These are phyloP conservation scores for Fusarium mexicanum DNA, from an alignment of 2,329 filamentous ascomycete species.

Conservation along the genomic window DNA sequence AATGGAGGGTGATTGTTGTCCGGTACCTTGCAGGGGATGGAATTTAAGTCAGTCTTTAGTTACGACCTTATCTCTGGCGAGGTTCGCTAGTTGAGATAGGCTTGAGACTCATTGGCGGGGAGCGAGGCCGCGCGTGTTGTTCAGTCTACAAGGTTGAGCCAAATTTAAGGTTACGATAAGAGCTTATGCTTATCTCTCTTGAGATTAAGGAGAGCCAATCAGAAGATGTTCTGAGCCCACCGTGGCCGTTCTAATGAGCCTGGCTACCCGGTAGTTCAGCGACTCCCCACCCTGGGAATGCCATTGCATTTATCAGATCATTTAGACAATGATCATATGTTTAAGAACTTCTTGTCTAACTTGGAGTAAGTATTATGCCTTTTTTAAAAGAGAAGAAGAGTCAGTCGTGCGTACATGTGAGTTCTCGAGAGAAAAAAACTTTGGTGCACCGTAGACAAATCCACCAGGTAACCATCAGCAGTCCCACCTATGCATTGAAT, in stretches of 20 bases:
- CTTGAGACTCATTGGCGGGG: not conserved
- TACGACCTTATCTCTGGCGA: conserved; percentile 6
- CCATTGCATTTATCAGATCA: not conserved
- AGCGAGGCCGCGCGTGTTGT: not conserved
- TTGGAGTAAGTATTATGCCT: no score
- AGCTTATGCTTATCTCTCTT: not conserved
- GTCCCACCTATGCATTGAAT: no score
- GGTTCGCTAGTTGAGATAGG: not conserved
- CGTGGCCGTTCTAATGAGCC: rapidly evolving
- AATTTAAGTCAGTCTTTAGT: not conserved
- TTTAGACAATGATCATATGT: rapidly evolving
- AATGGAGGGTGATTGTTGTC: no score
- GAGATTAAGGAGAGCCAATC: not conserved
- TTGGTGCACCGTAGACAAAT: no score
- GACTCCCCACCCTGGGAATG: not conserved
- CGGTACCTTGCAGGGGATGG: not conserved
- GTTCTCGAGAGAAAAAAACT: not conserved
- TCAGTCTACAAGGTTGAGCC: not conserved
- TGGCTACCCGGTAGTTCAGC: not conserved
- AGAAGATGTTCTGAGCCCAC: not conserved
- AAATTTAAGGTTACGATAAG: not conserved
- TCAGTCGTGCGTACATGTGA: rapidly evolving
- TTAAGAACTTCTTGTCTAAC: not conserved
- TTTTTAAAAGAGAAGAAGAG: not conserved
- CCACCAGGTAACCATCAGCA: no score